phyloP scores from a whole-genome alignment of 257 asterid genomes.

The Nicotiana obtusifolia region DNA sequence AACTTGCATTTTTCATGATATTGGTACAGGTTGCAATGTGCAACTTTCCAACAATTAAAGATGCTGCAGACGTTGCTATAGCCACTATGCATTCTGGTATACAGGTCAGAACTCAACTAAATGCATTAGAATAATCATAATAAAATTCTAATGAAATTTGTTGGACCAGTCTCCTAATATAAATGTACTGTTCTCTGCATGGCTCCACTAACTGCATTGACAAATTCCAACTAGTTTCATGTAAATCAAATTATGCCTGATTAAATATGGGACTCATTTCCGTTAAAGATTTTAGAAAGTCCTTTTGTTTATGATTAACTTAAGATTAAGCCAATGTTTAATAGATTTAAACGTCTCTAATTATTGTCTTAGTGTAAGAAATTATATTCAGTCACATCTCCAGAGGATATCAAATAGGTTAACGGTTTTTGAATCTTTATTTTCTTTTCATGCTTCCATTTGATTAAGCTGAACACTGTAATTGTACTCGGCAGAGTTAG shows the following conservation, averaged over 20 bases:
- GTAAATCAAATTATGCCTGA: neutral
- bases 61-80: conserved; percentile 98
- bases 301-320: neutral
- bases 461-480: neutral
- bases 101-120: conserved; percentile 49
- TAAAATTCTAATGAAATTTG: neutral
- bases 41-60: conserved; percentile 88
- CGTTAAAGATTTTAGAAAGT: neutral
- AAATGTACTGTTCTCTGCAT: neutral
- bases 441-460: conserved; percentile 1
- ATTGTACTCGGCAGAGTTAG: neutral
- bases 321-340: neutral
- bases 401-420: neutral
- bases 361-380: neutral
- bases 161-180: neutral
- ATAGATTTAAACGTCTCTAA: neutral
- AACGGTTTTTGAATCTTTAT: neutral
- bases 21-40: conserved; percentile 85
- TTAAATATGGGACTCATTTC: neutral
- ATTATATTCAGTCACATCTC: neutral
- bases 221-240: neutral
- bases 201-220: neutral
- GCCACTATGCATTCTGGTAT: conserved; percentile 87
- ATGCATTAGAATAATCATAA: neutral
- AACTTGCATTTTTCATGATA: neutral